Base-by-base conservation (phyloP, 176 grass and related monocot genomes). In the Calamus simplicifolius region DNA sequence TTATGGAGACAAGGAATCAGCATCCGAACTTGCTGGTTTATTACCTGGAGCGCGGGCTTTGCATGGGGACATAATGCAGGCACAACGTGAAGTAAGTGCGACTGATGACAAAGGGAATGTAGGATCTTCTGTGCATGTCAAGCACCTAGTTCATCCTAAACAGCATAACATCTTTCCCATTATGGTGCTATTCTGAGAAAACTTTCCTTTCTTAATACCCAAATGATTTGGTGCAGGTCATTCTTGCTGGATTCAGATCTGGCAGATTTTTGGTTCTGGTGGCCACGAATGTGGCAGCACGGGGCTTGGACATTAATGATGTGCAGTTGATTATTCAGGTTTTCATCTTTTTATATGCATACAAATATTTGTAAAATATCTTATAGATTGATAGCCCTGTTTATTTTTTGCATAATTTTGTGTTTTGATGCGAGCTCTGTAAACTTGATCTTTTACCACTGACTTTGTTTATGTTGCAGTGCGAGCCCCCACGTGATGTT, bases 311-410 rank as follows among this genome's bases (percentile, higher is more conserved):
- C 51, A 99, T 99, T 61, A 93, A 78, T 71, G 88, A 99, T 27
- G 88, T 99, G 59, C 88, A 99, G 62, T 73, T 93, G 63, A 89
- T 99, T 81, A 93, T 99, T 79, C 94, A 93, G 94, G 88, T 43
- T 13, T 43, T 43, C 5, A 43, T 43, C 35, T 13, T 43, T 43
- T 12, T 43, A 43, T 99, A 67, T 72, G 27, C 29, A 18, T 48
- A 58, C 5, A 27, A 26, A 5, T 59, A 30, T 6, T 27, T 0
- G 5, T 6, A 54, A 43, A 2, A 43, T 13, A 43, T 43, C 35
- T 13, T 43, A 18, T 68, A 15, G 17, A 27, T 31, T 68, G 4
- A 25, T 43, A 43, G 35, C 6, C 35, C 28, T 4, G 28, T 29
- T 5, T 29, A 29, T 4, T 29, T 5, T 29, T 29, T 5, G 28